Percentiles rank a stretch among this genome's conserved stretches.
These are phyloP conservation scores for Aspergillus fructus DNA, from an alignment of 2,329 filamentous ascomycete species.

Conservation along the genomic window DNA sequence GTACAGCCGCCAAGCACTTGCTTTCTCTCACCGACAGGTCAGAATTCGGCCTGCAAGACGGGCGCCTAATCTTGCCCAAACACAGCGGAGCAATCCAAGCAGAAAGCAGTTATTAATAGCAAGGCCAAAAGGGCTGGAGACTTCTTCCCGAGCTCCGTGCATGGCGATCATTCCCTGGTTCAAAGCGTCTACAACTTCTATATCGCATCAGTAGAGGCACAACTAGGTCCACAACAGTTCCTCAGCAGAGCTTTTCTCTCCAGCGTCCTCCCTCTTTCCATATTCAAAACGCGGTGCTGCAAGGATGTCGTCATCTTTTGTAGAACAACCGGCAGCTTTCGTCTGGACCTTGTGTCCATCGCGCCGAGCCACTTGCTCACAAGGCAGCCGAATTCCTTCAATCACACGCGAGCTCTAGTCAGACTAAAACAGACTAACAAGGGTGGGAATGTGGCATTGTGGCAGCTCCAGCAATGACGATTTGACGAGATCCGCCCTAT, in stretches of 20 bases:
- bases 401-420: constrained; percentile 8
- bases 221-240: neutral
- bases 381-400: constrained; percentile 16
- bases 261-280: too few species aligned
- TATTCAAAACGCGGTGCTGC: neutral
- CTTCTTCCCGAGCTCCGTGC: too few species aligned
- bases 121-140: neutral
- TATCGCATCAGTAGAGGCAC: neutral
- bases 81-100: neutral
- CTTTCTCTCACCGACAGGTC: neutral
- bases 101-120: constrained; percentile 1
- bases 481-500: constrained; percentile 9
- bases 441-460: neutral
- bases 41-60: neutral
- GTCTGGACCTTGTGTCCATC: constrained; percentile 7
- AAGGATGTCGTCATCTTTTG: neutral
- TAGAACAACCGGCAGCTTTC: neutral
- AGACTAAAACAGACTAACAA: constrained; percentile 1
- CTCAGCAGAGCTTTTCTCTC: neutral
- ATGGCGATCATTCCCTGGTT: neutral
- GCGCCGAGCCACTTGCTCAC: constrained; percentile 19
- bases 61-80: neutral
- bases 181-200: too few species aligned
- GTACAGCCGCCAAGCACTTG: neutral
- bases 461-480: neutral